Evolutionary conservation across 2,329 filamentous ascomycete species (phyloP).

Genomic region (Volutella citrinella): DNA sequence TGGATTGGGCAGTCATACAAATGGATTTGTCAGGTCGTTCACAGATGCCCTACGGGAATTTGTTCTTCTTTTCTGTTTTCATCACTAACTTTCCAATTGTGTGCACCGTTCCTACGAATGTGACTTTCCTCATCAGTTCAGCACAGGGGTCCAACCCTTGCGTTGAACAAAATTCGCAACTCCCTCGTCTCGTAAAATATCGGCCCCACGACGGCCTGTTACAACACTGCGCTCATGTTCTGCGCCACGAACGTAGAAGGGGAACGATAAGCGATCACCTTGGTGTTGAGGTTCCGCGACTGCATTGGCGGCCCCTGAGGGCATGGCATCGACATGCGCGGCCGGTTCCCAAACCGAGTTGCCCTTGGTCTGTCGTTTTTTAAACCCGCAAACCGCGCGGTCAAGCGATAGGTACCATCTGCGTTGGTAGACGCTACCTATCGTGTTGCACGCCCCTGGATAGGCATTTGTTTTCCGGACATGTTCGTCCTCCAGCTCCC

Average conservation of each 20-base stretch:
- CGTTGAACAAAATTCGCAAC: conserved; percentile 55
- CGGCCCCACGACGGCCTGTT: conserved; percentile 56
- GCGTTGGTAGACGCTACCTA: conserved; percentile 65
- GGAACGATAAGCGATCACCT: conserved; percentile 39
- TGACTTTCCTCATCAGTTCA: conserved; percentile 35
- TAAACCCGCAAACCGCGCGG: conserved; percentile 55
- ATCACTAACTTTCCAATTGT: no score
- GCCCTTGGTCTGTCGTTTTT: conserved; percentile 27
- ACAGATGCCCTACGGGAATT: no score
- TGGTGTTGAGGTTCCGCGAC: background rate
- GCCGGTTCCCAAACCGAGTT: conserved; percentile 12
- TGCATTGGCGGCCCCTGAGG: background rate
- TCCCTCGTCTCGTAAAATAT: conserved; percentile 61
- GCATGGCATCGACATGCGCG: background rate
- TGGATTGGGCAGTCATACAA: no score
- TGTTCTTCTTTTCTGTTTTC: conserved; percentile 2
- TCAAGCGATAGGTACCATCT: conserved; percentile 66
- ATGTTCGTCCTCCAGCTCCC: conserved; percentile 48
- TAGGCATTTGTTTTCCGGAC: conserved; percentile 64
- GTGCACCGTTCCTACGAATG: no score
- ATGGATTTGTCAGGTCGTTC: no score
- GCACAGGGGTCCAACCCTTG: conserved; percentile 55
- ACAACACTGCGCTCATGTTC: conserved; percentile 64
- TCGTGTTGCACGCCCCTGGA: conserved; percentile 60
- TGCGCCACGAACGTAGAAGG: conserved; percentile 60